Base-by-base conservation (phyloP, 345 rosid genomes). In the Acer yangbiense region DNA sequence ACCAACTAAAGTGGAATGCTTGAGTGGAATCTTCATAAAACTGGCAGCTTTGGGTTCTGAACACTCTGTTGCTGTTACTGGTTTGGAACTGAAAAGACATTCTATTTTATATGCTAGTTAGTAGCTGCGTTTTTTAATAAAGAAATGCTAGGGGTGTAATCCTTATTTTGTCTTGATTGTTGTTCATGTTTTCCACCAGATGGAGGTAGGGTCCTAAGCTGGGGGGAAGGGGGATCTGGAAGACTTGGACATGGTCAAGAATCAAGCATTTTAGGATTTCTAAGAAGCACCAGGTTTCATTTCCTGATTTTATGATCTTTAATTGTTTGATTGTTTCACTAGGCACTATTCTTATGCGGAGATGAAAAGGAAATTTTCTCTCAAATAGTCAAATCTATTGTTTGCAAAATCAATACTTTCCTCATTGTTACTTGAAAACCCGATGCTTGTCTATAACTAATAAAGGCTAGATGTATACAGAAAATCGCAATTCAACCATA, bases 211-310 rank as follows among this genome's bases (percentile, higher is more conserved):
- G 88, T 90, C 75, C 81, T 95, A 74, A 93, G 99, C 75, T 95
- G 99, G 99, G 99, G 99, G 74, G 90, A 79, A 77, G 98, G 91
- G 44, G 94, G 90, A 20, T 87, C 87, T 73, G 96, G 98, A 75
- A 89, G 92, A 85, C 99, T 95, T 83, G 99, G 99, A 68, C 97
- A 95, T 78, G 96, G 94, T 65, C 90, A 86, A 77, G 85, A 92
- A 81, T 84, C 98, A 50, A 88, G 92, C 83, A 61, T 88, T 78
- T 81, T 90, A 8, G 96, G 96, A 71, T 82, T 93, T 77, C 77
- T 87, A 69, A 87, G 83, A 77, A 93, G 93, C 83, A 81, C 78
- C 76, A 93, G 96, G 99, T 95, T 79, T 71, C 18, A 68, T 72
- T 69, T 80, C 41, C 68, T 62, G 68, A 52, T 29, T 72, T 65